phyloP scores from a whole-genome alignment of 495 filamentous ascomycete species.

The Aspergillus conjunctus region DNA sequence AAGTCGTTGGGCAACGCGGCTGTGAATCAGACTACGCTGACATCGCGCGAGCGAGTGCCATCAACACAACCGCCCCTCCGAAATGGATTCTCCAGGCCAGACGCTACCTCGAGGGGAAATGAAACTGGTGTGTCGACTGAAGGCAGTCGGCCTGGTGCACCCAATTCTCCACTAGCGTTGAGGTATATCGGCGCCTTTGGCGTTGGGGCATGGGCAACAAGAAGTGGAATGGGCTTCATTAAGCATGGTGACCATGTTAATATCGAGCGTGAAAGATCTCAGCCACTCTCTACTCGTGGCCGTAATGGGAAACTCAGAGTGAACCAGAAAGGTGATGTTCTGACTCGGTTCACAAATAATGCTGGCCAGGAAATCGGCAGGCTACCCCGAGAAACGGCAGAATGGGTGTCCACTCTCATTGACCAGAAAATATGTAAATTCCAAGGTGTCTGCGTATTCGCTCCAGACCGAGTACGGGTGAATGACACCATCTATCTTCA shows the following conservation, averaged over 20 bases:
- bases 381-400: slow-evolving; percentile 85
- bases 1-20: slow-evolving; percentile 45
- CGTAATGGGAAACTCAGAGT: slow-evolving; percentile 52
- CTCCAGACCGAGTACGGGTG: slow-evolving; percentile 78
- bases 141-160: slow-evolving; percentile 12
- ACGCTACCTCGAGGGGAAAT: neutral
- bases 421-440: slow-evolving; percentile 90
- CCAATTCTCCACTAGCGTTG: slow-evolving; percentile 54
- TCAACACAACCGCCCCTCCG: slow-evolving; percentile 12
- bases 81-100: neutral
- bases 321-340: slow-evolving; percentile 69
- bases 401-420: slow-evolving; percentile 90
- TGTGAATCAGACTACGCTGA: slow-evolving; percentile 18
- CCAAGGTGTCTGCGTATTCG: slow-evolving; percentile 87
- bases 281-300: slow-evolving; percentile 56
- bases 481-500: slow-evolving; percentile 94
- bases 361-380: slow-evolving; percentile 83
- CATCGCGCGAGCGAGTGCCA: slow-evolving; percentile 19
- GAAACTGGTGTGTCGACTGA: slow-evolving; percentile 10
- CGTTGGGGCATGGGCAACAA: slow-evolving; percentile 89
- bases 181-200: slow-evolving; percentile 93
- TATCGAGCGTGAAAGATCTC: slow-evolving; percentile 84
- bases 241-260: slow-evolving; percentile 75
- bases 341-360: slow-evolving; percentile 89
- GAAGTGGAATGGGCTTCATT: slow-evolving; percentile 71